A percentile compares a stretch with the other conserved stretches of the same genome.
phyloP scores from a whole-genome alignment of 2,329 filamentous ascomycete species.

The Xylariaceae sp. region DNA sequence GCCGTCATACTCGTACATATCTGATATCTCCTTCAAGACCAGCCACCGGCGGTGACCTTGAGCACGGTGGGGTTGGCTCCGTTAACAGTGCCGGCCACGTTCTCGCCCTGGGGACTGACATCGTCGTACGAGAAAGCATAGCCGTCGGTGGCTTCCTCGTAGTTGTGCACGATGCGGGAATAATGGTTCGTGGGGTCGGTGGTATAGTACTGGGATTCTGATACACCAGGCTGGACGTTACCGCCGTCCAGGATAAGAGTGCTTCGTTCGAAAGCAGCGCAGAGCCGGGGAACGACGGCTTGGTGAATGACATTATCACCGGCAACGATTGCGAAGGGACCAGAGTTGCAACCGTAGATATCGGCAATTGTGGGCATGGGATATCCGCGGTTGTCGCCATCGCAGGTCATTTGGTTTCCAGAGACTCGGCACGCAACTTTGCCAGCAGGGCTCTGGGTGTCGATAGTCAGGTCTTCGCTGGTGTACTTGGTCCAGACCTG shows the following conservation, averaged over 20 bases:
- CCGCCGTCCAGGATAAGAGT: constrained; percentile 44
- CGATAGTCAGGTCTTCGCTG: constrained; percentile 36
- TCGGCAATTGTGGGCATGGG: constrained; percentile 40
- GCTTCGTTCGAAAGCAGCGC: constrained; percentile 46
- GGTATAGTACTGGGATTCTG: constrained; percentile 40
- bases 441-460: constrained; percentile 39
- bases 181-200: constrained; percentile 50
- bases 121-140: constrained; percentile 67
- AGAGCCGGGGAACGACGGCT: constrained; percentile 44
- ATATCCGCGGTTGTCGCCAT: constrained; percentile 40
- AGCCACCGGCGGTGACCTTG: constrained; percentile 43
- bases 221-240: constrained; percentile 40
- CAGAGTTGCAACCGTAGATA: constrained; percentile 48
- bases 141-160: constrained; percentile 54
- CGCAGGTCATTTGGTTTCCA: constrained; percentile 36
- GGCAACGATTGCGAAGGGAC: constrained; percentile 38
- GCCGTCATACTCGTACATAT: background rate
- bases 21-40: constrained; percentile 4
- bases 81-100: constrained; percentile 49
- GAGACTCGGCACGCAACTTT: constrained; percentile 37
- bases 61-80: constrained; percentile 42
- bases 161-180: constrained; percentile 53
- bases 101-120: constrained; percentile 53
- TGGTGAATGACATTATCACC: constrained; percentile 38
- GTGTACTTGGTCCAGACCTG: constrained; percentile 43